Base-by-base conservation (phyloP, 2,329 filamentous ascomycete species). In the Esteya vermicola region DNA sequence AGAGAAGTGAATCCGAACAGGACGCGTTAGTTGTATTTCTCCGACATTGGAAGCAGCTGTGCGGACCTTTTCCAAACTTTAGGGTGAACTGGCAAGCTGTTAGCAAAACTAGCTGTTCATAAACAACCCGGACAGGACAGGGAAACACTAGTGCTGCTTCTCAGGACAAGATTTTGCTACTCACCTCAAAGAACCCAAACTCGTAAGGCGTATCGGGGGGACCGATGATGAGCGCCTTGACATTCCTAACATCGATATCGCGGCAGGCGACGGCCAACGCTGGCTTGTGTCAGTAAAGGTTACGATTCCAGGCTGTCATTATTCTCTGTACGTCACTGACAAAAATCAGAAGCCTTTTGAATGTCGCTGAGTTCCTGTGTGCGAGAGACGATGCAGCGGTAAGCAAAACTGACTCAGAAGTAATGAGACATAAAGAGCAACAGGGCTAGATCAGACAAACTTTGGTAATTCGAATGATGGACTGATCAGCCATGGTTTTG, bases 171-270 rank as follows among this genome's bases (percentile, higher is more conserved):
- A 7, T 9, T 8, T 12, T 2, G 6, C 7, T 10, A 55, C 67
- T 44, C 57, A 91, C 86, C 70, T 96, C 86, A 55, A 93, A 96
- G 62, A 95, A 95, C 4, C 91, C 91, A 54, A 93, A 95, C 58
- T 95, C 88, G 58, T 98, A 98, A 0, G 89, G 88, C 1, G 88
- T 93, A 51, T 91, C 88, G 48, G 89, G 85, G 20, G 91, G 89
- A 0, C 91, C 91, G 49, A 96, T 76, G 52, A 96, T 89, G 47
- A 96, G 60, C 36, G 88, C 85, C 55, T 78, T 81, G 37, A 96
- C 80, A 55, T 85, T 81, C 41, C 88, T 81, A 45, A 96, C 84
- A 58, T 98, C 86, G 50, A 78, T 71, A 59, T 96, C 91, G 38
- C 82, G 72, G 55, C 83, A 93, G 42, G 84, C 82, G 36, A 95